phyloP scores from a whole-genome alignment of 2,329 filamentous ascomycete genomes.

The Botrytis hyacinthi region DNA sequence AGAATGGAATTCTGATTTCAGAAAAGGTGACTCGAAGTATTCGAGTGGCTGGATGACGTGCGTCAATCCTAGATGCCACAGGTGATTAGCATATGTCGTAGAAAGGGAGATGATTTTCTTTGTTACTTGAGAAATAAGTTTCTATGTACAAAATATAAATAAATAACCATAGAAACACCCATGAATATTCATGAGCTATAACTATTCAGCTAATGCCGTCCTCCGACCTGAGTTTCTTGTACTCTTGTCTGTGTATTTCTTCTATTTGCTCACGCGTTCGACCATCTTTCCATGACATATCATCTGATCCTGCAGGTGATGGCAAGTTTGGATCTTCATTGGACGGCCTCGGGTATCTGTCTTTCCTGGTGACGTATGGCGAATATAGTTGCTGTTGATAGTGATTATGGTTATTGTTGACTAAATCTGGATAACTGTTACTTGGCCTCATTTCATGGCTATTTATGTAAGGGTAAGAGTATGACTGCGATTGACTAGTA shows the following conservation, averaged over 20 bases:
- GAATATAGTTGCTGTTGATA: too few relatives aligned
- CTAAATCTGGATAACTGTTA: neutral
- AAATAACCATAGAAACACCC: neutral
- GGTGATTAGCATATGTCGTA: neutral
- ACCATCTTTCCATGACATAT: neutral
- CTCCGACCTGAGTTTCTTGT: too few relatives aligned
- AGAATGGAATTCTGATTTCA: neutral
- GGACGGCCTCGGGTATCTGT: too few relatives aligned
- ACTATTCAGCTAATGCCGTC: too few relatives aligned
- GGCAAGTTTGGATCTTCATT: neutral
- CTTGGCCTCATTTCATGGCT: neutral
- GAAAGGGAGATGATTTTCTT: neutral
- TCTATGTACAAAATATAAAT: neutral
- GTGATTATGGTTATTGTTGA: neutral
- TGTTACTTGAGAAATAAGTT: neutral
- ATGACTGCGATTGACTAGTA: neutral
- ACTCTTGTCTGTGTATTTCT: neutral
- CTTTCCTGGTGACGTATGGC: neutral
- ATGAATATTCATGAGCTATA: neutral
- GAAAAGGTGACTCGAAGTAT: neutral
- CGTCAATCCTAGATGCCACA: neutral
- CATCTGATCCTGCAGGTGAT: neutral
- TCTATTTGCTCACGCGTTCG: neutral
- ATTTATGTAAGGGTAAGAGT: too few relatives aligned
- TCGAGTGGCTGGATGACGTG: neutral